These are phyloP conservation scores for Leccinum subgranulosum DNA, from an alignment of 768 basidiomycete species.

Conservation along the genomic window DNA sequence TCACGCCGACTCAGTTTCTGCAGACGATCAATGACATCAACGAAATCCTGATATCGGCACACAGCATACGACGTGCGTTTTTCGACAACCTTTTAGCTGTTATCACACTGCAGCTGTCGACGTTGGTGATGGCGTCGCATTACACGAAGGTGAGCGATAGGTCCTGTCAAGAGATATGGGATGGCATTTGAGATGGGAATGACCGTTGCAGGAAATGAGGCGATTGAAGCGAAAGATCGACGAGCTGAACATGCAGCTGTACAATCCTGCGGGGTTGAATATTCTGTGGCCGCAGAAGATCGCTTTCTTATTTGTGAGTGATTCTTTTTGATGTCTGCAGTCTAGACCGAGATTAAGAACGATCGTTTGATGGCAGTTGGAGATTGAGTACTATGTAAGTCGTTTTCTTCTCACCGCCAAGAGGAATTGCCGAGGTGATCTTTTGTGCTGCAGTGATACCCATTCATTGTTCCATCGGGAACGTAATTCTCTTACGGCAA, in stretches of 20 bases:
- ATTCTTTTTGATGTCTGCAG: not conserved
- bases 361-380: slow-evolving; percentile 53
- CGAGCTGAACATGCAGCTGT: slow-evolving; percentile 66
- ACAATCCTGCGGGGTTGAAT: slow-evolving; percentile 85
- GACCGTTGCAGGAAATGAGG: slow-evolving; percentile 64
- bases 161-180: not conserved
- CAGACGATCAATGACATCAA: slow-evolving; percentile 92
- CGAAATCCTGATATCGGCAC: slow-evolving; percentile 79
- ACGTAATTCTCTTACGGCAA: slow-evolving; percentile 5
- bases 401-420: not conserved
- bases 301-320: slow-evolving; percentile 89
- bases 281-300: slow-evolving; percentile 81
- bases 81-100: slow-evolving; percentile 79
- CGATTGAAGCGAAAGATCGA: slow-evolving; percentile 61
- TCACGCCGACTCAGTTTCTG: slow-evolving; percentile 87
- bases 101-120: slow-evolving; percentile 76
- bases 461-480: not conserved
- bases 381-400: slow-evolving; percentile 92
- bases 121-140: slow-evolving; percentile 65
- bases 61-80: slow-evolving; percentile 69
- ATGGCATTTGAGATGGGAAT: slow-evolving; percentile 1
- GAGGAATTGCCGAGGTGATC: not conserved
- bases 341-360: not conserved
- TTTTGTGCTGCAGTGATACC: slow-evolving; percentile 21
- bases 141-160: slow-evolving; percentile 67